These are phyloP conservation scores for Stephania yunnanensis DNA, from an alignment of 164 flowering plant genomes.

Conservation along the genomic window DNA sequence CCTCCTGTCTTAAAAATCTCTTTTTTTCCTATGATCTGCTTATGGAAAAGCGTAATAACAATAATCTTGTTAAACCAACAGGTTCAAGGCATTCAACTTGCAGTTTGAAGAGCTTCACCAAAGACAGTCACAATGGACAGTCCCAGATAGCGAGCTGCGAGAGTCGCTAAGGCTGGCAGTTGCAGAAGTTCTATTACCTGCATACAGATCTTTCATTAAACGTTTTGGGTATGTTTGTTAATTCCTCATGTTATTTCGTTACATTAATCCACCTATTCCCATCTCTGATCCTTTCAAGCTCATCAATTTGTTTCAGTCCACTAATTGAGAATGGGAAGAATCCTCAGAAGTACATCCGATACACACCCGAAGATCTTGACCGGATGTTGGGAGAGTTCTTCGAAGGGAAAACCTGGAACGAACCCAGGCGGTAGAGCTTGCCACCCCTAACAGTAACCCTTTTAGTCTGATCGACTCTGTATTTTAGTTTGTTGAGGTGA, in stretches of 20 bases:
- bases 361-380: conserved; percentile 74
- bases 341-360: conserved; percentile 79
- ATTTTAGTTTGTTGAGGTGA: not conserved
- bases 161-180: conserved; percentile 92
- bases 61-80: conserved; percentile 10
- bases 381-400: conserved; percentile 86
- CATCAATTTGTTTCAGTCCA: conserved; percentile 41
- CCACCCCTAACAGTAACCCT: not conserved
- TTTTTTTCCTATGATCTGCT: not conserved
- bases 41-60: not conserved
- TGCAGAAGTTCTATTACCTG: conserved; percentile 94
- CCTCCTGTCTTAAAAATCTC: not conserved
- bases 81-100: conserved; percentile 71
- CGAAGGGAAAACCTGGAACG: conserved; percentile 79
- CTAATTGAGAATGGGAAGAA: conserved; percentile 74
- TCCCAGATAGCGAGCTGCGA: conserved; percentile 87
- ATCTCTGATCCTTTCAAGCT: not conserved
- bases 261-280: not conserved
- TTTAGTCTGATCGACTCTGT: not conserved
- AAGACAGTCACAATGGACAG: conserved; percentile 96
- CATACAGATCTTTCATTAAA: conserved; percentile 80
- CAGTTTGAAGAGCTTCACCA: conserved; percentile 95
- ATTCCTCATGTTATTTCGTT: not conserved
- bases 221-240: conserved; percentile 63
- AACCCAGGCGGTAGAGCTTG: conserved; percentile 45